Evolutionary conservation across 352 stramenopile genomes (phyloP), one percentile per base, ranked within the genome.

Genomic region (Peronospora tabacina): DNA sequence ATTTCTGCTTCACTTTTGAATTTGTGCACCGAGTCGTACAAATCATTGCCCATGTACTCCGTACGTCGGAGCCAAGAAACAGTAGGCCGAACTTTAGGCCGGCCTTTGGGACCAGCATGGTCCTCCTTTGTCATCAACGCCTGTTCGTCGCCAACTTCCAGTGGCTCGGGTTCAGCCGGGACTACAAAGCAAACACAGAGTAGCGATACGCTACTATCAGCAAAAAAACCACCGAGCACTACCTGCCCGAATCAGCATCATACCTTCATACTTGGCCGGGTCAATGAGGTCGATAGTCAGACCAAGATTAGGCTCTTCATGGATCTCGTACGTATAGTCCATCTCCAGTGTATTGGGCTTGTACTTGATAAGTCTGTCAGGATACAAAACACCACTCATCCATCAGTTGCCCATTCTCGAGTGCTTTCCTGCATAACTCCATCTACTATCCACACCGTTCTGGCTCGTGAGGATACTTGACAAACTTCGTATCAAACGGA

Each of bases 1-100:
- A 92, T 84, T 55, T 92, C 82, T 24, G 82, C 74, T 43, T 92
- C 82, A 52, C 79, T 92, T 55, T 89, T 89, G 56, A 92, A 92
- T 54, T 89, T 87, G 66, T 92, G 82, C 47, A 88, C 81, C 2
- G 75, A 75, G 33, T 92, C 79, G 51, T 86, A 90, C 48, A 92
- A 53, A 61, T 92, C 82, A 41, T 77, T 92, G 52, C 79, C 82
- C 76, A 92, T 90, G 62, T 89, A 90, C 55, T 90, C 82, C 3
- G 82, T 89, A 19, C 82, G 65, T 52, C 82, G 76, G 49, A 92
- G 54, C 82, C 82, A 92, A 47, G 82, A 84, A 13, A 92, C 82
- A 6, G 64, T 70, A 10, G 82, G 82, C 3, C 77, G 75, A 26
- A 65, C 74, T 57, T 92, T 92, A 38, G 62, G 68, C 24, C 75